Evolutionary conservation across 192 early-diverging fungal species (phyloP), one percentile per base, ranked within the genome.

Genomic region (Linnemannia exigua): DNA sequence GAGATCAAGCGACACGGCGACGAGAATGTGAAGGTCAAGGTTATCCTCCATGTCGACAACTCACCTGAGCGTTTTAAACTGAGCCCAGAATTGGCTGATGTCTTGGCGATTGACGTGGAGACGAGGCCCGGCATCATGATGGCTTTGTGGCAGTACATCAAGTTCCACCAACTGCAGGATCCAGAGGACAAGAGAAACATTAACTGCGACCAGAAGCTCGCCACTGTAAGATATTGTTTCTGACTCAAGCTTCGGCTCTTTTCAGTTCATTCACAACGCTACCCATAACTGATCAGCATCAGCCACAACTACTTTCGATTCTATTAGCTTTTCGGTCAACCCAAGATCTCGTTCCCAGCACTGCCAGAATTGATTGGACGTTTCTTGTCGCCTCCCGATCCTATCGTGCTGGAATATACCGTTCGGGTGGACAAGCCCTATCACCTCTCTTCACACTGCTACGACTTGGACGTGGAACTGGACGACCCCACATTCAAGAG

Each of bases 131-230:
- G 92, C 48, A 94, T 97, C 61, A 94, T 98, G 72, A 94, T 95
- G 92, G 94, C 93, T 58, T 83, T 99, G 66, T 98, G 97, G 97
- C 96, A 99, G 86, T 99, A 99, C 81, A 94, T 99, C 79, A 98
- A 97, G 89, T 94, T 96, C 70, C 92, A 99, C 87, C 94, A 95
- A 61, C 88, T 99, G 70, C 97, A 98, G 90, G 97, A 98, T 82
- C 78, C 90, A 19, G 95, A 98, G 51, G 97, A 99, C 87, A 96
- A 97, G 79, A 88, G 95, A 68, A 87, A 94, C 35, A 96, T 99
- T 68, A 94, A 95, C 77, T 96, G 95, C 87, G 96, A 99, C 87
- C 90, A 90, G 12, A 90, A 90, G 28, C 88, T 99, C 35, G 79
- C 89, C 31, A 90, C 93, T 83, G 94, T 96, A 89, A 74, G 84